Conservation (phyloP, 164 flowering plant species). For the Nelumbo lutea region DNA sequence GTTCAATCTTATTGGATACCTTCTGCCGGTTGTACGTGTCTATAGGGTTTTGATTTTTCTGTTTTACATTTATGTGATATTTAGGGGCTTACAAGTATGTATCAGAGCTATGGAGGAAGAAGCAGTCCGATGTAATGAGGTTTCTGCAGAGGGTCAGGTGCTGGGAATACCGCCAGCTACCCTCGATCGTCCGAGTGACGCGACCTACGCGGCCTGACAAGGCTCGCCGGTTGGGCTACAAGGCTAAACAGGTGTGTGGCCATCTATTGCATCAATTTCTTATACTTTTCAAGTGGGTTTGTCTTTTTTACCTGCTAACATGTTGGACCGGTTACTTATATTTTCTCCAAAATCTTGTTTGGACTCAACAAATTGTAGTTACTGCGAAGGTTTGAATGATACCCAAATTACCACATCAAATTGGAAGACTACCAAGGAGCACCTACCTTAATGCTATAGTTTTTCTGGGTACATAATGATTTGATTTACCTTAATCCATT, state of each 20-base stretch:
- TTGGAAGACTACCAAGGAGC: too few relatives aligned
- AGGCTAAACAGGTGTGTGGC: slow-evolving; percentile 46
- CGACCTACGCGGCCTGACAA: slow-evolving; percentile 45
- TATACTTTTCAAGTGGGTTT: neutral
- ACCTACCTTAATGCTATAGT: too few relatives aligned
- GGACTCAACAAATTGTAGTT: too few relatives aligned
- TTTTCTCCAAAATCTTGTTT: too few relatives aligned
- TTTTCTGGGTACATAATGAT: too few relatives aligned
- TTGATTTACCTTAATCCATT: too few relatives aligned
- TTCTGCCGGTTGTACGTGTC: neutral
- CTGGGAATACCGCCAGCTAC: slow-evolving; percentile 68
- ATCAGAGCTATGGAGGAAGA: slow-evolving; percentile 82
- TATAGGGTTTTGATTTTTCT: neutral
- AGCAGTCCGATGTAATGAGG: slow-evolving; percentile 85
- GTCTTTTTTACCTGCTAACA: neutral
- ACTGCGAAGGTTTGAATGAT: too few relatives aligned
- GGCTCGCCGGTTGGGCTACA: slow-evolving; percentile 48
- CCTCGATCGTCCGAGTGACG: slow-evolving; percentile 45
- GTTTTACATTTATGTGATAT: neutral
- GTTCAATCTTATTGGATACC: neutral
- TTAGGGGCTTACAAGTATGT: slow-evolving; percentile 74
- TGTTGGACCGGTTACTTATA: neutral
- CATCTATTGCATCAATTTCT: neutral
- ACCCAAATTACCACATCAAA: too few relatives aligned
- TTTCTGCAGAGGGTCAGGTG: slow-evolving; percentile 74